These are phyloP conservation scores for Pouteria glomerata DNA, from an alignment of 148 eudicot genomes.

Conservation along the genomic window DNA sequence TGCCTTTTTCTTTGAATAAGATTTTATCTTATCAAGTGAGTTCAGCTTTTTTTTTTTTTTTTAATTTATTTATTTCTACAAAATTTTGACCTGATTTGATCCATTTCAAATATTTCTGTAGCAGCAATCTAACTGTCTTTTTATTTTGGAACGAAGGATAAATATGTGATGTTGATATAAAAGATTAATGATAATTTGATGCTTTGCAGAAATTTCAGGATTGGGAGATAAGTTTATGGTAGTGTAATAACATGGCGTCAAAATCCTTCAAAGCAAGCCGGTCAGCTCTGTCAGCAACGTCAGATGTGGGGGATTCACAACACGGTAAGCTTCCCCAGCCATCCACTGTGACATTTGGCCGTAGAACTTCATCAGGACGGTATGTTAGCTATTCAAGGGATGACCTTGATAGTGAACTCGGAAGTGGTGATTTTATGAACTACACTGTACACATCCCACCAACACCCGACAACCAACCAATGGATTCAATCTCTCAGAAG, in stretches of 20 bases:
- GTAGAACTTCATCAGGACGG: slow-evolving; percentile 68
- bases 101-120: neutral
- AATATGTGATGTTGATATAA: neutral
- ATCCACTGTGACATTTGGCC: slow-evolving; percentile 54
- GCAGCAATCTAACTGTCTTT: neutral
- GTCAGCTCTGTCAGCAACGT: slow-evolving; percentile 39
- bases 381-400: slow-evolving; percentile 65
- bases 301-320: slow-evolving; percentile 53
- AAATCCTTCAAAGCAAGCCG: slow-evolving; percentile 65
- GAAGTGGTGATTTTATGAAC: slow-evolving; percentile 42
- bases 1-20: neutral
- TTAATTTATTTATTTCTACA: neutral
- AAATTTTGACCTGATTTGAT: slow-evolving; percentile 1
- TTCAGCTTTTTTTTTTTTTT: neutral
- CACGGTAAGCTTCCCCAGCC: slow-evolving; percentile 53
- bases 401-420: slow-evolving; percentile 73
- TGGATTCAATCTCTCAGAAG: slow-evolving; percentile 65
- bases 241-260: slow-evolving; percentile 33
- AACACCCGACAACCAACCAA: slow-evolving; percentile 86
- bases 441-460: slow-evolving; percentile 69
- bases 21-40: neutral
- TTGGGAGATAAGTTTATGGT: slow-evolving; percentile 11
- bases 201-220: slow-evolving; percentile 13
- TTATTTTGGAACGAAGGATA: neutral
- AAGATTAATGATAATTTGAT: neutral